Base-by-base conservation (phyloP, 2,329 filamentous ascomycete genomes). In the Aciculosporium take region DNA sequence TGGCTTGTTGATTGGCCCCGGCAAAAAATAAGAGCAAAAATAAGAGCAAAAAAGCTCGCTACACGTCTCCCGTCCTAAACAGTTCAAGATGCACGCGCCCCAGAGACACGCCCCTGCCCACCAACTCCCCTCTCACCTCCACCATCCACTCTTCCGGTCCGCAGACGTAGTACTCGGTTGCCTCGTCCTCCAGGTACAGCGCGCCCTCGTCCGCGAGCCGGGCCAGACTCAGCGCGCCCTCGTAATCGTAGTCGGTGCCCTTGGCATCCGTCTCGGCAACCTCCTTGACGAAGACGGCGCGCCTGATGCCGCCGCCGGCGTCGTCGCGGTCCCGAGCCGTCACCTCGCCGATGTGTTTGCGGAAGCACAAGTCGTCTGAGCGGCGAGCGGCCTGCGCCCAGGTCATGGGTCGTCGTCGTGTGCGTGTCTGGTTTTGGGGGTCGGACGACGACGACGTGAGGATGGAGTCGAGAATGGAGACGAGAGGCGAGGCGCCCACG, bases 71-170 rank as follows among this genome's bases (percentile, higher is more conserved):
- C 0, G 72, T 74, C 2, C 66, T 68, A 45, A 82, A 83, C 31
- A 81, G 54, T 57, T 85, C 81, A 50, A 82, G 66, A 50, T 75
- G 70, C 32, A 83, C 66, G 47, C 73, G 69, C 28, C 66, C 66
- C 33, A 57, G 55, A 1, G 61, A 55, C 0, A 84, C 76, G 0
- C 76, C 77, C 43, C 62, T 56, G 1, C 49, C 59, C 48, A 65
- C 57, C 44, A 85, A 59, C 45, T 63, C 65, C 12, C 58, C 56
- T 49, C 71, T 62, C 21, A 72, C 61, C 35, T 74, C 69, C 9
- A 66, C 50, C 82, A 86, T 86, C 63, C 85, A 86, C 13, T 55
- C 53, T 40, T 67, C 65, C 0, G 81, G 81, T 0, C 81, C 82
- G 52, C 82, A 86, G 34, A 83, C 58, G 50, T 73, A 85, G 56